phyloP scores from a whole-genome alignment of 2,329 filamentous ascomycete species.

The Arachnomyces sp. region DNA sequence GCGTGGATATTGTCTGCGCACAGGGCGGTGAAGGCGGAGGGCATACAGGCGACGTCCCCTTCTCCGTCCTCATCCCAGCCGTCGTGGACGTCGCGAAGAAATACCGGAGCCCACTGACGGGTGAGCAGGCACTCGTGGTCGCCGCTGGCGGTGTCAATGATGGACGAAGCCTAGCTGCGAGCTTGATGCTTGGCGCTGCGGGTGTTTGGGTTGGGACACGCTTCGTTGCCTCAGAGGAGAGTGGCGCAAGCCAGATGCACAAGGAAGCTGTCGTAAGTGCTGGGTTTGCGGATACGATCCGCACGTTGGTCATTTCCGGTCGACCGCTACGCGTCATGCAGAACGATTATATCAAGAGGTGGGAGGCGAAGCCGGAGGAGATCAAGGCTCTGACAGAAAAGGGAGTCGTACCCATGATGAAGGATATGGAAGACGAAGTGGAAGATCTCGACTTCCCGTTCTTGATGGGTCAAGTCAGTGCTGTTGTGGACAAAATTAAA shows the following conservation, averaged over 20 bases:
- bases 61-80: slow-evolving; percentile 76
- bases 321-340: slow-evolving; percentile 71
- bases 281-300: slow-evolving; percentile 67
- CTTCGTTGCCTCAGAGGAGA: slow-evolving; percentile 78
- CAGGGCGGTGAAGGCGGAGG: slow-evolving; percentile 92
- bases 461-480: slow-evolving; percentile 90
- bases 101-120: slow-evolving; percentile 65
- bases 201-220: slow-evolving; percentile 94
- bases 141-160: slow-evolving; percentile 84
- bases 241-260: slow-evolving; percentile 71
- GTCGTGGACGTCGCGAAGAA: slow-evolving; percentile 73
- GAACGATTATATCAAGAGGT: slow-evolving; percentile 75
- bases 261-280: slow-evolving; percentile 79
- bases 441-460: slow-evolving; percentile 79
- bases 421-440: slow-evolving; percentile 68
- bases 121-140: slow-evolving; percentile 67
- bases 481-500: slow-evolving; percentile 66
- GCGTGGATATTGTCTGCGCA: slow-evolving; percentile 84
- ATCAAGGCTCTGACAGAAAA: slow-evolving; percentile 67
- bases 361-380: slow-evolving; percentile 69
- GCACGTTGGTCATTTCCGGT: slow-evolving; percentile 76
- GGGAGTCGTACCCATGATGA: slow-evolving; percentile 72
- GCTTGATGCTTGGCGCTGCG: slow-evolving; percentile 77
- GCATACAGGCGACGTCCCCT: slow-evolving; percentile 82
- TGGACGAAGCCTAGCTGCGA: slow-evolving; percentile 70